These are phyloP conservation scores for Yarrowia sp. DNA, from an alignment of 805 yeast genomes.

Conservation along the genomic window DNA sequence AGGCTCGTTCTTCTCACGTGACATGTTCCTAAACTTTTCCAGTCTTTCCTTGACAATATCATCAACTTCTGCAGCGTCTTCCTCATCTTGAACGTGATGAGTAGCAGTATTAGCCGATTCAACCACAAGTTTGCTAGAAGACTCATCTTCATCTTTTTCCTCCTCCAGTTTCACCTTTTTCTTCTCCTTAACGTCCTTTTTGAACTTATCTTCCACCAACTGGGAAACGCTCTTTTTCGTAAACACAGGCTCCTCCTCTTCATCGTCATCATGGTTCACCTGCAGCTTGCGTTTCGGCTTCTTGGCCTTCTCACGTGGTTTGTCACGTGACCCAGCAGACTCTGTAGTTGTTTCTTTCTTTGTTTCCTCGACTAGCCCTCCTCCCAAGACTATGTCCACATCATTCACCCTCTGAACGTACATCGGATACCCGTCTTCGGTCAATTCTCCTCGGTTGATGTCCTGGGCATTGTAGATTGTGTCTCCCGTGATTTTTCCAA, in stretches of 20 bases:
- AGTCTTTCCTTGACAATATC: not conserved
- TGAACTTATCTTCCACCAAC: constrained; percentile 3
- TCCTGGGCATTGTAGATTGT: constrained; percentile 60
- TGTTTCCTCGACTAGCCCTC: constrained; percentile 15
- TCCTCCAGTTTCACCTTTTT: constrained; percentile 9
- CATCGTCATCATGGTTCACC: constrained; percentile 47
- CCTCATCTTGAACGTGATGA: constrained; percentile 10
- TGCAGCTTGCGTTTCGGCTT: constrained; percentile 6
- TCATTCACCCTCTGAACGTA: constrained; percentile 5
- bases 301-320: not conserved
- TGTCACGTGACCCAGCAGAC: not conserved
- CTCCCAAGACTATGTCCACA: constrained; percentile 17
- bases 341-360: not conserved
- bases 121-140: not conserved
- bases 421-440: constrained; percentile 28
- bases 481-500: constrained; percentile 67
- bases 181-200: not conserved
- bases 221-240: constrained; percentile 40
- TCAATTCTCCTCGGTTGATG: constrained; percentile 54
- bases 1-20: not conserved
- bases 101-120: not conserved
- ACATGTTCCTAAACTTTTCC: constrained; percentile 17
- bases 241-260: constrained; percentile 44
- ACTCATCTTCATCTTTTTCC: no score
- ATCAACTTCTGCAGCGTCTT: not conserved